These are phyloP conservation scores for Wickerhamiella hasegawae DNA, from an alignment of 805 yeast species.

Conservation along the genomic window DNA sequence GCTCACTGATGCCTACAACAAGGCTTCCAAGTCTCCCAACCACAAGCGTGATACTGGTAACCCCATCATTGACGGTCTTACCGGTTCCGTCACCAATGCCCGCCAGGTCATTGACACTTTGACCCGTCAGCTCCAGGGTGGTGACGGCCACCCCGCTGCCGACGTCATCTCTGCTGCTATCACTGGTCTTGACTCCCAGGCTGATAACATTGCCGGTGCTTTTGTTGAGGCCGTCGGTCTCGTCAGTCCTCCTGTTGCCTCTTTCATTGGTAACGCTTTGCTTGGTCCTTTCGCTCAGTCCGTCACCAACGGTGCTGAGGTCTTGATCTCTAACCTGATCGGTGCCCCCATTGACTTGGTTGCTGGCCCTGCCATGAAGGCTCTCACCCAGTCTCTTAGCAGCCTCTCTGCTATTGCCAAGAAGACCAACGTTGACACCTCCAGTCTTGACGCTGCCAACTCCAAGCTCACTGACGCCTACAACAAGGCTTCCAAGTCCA, in stretches of 20 bases:
- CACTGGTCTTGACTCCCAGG: constrained; percentile 22
- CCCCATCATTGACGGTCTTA: constrained; percentile 7
- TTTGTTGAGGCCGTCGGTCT: constrained; percentile 14
- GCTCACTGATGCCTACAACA: constrained; percentile 1
- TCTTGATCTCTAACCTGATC: constrained; percentile 14
- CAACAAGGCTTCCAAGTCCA: not conserved
- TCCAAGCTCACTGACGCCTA: constrained; percentile 2
- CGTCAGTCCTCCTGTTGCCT: constrained; percentile 13
- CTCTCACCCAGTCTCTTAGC: constrained; percentile 10
- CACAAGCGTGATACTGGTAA: constrained; percentile 1
- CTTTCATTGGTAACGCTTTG: constrained; percentile 14
- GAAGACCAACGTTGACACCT: constrained; percentile 7
- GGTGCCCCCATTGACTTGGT: constrained; percentile 13
- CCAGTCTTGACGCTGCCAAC: constrained; percentile 2
- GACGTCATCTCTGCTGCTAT: constrained; percentile 14
- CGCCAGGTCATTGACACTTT: constrained; percentile 12
- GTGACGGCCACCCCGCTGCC: constrained; percentile 14
- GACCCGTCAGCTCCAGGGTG: constrained; percentile 7
- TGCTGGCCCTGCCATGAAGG: constrained; percentile 15
- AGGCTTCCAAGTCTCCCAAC: not conserved
- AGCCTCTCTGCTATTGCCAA: constrained; percentile 13
- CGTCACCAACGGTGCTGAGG: constrained; percentile 21
- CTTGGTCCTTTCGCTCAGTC: constrained; percentile 19
- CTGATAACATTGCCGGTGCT: constrained; percentile 17
- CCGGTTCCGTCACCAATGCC: constrained; percentile 12